These are phyloP conservation scores for Paraleonurus japonicus DNA, from an alignment of 257 asterid species.

Conservation along the genomic window DNA sequence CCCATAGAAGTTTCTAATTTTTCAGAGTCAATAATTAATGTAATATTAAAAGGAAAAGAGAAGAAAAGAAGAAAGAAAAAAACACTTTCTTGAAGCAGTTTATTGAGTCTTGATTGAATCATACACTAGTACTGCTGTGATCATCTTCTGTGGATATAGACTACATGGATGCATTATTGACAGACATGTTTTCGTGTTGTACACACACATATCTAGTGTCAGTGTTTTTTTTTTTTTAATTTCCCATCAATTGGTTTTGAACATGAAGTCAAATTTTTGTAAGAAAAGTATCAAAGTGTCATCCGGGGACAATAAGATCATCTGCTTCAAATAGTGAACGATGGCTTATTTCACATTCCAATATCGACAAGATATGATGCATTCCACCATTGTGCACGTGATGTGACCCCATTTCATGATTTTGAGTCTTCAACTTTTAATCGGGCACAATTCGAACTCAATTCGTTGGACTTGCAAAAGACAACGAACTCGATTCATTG, in stretches of 20 bases:
- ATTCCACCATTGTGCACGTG: too few relatives aligned
- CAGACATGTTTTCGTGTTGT: neutral
- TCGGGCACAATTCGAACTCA: too few relatives aligned
- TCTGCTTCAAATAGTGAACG: neutral
- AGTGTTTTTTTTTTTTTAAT: neutral
- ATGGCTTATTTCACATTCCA: too few relatives aligned
- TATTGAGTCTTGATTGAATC: constrained; percentile 8
- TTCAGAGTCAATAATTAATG: neutral
- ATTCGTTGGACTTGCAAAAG: too few relatives aligned
- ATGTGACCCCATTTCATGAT: too few relatives aligned
- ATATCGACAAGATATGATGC: too few relatives aligned
- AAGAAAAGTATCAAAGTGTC: too few relatives aligned
- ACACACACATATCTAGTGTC: neutral
- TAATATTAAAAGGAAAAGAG: neutral
- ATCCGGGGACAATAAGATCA: neutral
- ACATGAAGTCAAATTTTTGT: neutral
- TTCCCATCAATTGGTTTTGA: neutral
- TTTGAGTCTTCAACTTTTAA: too few relatives aligned
- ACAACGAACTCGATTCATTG: too few relatives aligned
- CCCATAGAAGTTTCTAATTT: constrained; percentile 16
- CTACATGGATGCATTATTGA: constrained; percentile 8
- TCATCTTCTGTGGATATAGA: constrained; percentile 24
- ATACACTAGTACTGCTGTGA: neutral
- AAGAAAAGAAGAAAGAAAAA: neutral
- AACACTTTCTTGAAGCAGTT: neutral